Evolutionary conservation across 345 rosid species (phyloP), one percentile per base, ranked within the genome.

Genomic region (Linum tenue): DNA sequence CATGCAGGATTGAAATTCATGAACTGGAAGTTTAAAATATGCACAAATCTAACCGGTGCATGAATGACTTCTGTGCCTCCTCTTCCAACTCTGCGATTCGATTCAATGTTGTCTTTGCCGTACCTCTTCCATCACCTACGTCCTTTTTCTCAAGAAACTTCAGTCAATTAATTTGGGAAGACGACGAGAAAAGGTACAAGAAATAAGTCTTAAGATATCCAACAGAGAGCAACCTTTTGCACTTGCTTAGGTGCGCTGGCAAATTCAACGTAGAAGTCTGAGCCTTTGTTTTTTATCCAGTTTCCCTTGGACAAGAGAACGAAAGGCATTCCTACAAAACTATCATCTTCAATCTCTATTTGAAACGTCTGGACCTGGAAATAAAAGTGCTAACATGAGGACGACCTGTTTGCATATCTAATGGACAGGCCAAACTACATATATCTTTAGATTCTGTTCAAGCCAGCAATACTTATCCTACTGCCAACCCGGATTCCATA

Each of bases 31-130:
- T 57, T 22, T 39, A 41, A 72, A 71, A 62, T 43, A 14, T 56
- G 59, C 71, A 63, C 69, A 68, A 68, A 69, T 68, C 92, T 74
- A 65, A 90, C 99, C 99, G 81, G 70, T 94, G 99, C 99, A 94
- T 90, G 77, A 94, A 94, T 66, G 97, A 90, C 79, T 94, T 90
- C 72, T 94, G 97, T 41, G 99, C 99, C 77, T 94, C 95, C 67
- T 84, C 80, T 78, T 94, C 99, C 91, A 79, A 42, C 61, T 75
- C 77, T 56, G 87, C 85, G 73, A 90, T 90, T 83, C 63, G 90
- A 64, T 82, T 87, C 77, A 94, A 79, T 80, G 90, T 80, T 60
- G 53, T 72, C 75, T 79, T 90, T 43, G 95, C 91, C n/a, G 90
- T 94, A 64, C 92, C 95, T 69, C 73, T 81, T 10, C 95, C 96